Conservation (phyloP, 1,284 basidiomycete species). For the Sanghuangporus baumii region DNA sequence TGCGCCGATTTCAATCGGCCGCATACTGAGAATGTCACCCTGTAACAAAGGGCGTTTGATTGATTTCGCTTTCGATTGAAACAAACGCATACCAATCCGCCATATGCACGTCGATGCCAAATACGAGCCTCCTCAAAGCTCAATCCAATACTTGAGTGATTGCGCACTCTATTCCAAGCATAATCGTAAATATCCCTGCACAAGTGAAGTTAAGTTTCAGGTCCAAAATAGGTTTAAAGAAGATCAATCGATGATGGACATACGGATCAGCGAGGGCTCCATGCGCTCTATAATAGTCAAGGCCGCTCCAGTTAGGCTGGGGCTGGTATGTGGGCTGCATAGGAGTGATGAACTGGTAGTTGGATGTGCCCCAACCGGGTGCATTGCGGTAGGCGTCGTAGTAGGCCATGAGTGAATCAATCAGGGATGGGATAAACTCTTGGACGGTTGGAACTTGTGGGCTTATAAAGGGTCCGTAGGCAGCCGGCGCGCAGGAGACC, state of each 20-base stretch:
- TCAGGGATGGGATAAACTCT: background rate
- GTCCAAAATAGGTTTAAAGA: conserved; percentile 17
- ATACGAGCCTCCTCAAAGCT: conserved; percentile 47
- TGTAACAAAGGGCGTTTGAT: conserved; percentile 20
- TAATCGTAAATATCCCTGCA: conserved; percentile 50
- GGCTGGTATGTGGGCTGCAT: conserved; percentile 52
- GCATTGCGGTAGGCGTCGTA: conserved; percentile 39
- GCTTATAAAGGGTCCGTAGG: conserved; percentile 6
- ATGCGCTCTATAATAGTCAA: conserved; percentile 58
- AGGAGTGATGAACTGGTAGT: conserved; percentile 51
- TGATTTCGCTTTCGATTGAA: background rate
- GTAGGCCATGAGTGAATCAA: conserved; percentile 26
- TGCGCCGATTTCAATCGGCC: conserved; percentile 52
- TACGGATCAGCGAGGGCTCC: conserved; percentile 50
- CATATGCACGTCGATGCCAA: conserved; percentile 56
- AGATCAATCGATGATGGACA: conserved; percentile 23
- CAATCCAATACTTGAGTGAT: conserved; percentile 38
- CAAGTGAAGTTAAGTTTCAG: conserved; percentile 16
- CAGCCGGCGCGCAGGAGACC: background rate
- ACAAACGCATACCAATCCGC: conserved; percentile 38
- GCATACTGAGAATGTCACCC: conserved; percentile 41
- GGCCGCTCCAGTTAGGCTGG: conserved; percentile 52
- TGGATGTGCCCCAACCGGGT: conserved; percentile 45
- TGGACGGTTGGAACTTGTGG: conserved; percentile 15
- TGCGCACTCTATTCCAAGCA: conserved; percentile 46